phyloP scores from a whole-genome alignment of 2,329 filamentous ascomycete species.

The Lasiodiplodia sp. region DNA sequence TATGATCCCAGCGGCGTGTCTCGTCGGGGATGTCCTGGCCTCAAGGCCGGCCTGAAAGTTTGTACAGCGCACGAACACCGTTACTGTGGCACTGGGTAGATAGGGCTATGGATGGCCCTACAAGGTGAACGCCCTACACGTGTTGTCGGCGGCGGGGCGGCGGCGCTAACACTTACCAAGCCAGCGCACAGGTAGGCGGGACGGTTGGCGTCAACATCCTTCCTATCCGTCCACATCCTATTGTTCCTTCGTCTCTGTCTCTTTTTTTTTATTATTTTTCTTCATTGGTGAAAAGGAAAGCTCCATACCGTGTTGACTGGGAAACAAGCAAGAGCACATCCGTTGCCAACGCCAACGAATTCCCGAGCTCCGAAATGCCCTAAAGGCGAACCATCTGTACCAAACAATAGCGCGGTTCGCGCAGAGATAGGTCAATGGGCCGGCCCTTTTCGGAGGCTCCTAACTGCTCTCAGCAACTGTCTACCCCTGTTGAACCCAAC shows the following conservation, averaged over 20 bases:
- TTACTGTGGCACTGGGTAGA: neutral
- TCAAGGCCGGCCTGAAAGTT: constrained; percentile 4
- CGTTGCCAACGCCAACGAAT: neutral
- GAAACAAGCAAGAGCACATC: neutral
- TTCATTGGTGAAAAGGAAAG: neutral
- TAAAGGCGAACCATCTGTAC: neutral
- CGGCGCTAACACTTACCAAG: neutral
- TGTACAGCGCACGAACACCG: neutral
- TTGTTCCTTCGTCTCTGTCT: too few relatives aligned
- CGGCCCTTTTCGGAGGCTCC: too few relatives aligned
- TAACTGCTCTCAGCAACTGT: too few relatives aligned
- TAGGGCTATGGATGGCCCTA: constrained; percentile 5
- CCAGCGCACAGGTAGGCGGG: constrained; percentile 7
- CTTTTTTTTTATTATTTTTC: neutral
- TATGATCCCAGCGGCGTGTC: neutral
- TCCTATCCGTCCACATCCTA: neutral
- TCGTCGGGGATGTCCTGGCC: neutral
- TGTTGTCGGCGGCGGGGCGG: neutral
- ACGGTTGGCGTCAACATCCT: neutral
- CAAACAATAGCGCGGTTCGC: neutral
- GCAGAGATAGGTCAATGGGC: neutral
- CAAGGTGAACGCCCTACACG: constrained; percentile 1
- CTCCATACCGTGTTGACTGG: neutral
- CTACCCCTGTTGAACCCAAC: too few relatives aligned
- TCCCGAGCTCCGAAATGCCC: neutral